These are phyloP conservation scores for Phaffomyces antillensis DNA, from an alignment of 805 yeast genomes.

Conservation along the genomic window DNA sequence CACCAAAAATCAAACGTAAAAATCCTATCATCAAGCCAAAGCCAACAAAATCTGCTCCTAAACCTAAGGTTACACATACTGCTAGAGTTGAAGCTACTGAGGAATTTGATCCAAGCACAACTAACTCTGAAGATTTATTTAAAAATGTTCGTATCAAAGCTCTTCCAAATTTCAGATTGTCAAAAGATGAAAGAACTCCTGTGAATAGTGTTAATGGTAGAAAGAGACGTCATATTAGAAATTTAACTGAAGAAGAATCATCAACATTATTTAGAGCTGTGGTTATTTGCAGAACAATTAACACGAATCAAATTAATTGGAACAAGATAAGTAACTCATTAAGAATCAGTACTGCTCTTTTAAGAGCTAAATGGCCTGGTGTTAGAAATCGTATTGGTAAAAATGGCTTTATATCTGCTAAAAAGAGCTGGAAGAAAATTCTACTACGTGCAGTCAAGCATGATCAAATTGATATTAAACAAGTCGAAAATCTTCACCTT, in stretches of 20 bases:
- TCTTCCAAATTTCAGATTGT: conserved; percentile 1
- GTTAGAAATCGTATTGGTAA: conserved; percentile 55
- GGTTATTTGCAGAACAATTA: conserved; percentile 58
- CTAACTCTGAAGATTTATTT: conserved; percentile 4
- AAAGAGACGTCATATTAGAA: conserved; percentile 15
- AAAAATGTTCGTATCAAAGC: conserved; percentile 5
- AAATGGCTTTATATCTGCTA: conserved; percentile 46
- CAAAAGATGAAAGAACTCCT: background rate
- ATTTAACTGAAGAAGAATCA: conserved; percentile 15
- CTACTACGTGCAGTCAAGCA: conserved; percentile 52
- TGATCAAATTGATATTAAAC: conserved; percentile 42
- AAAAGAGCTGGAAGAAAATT: conserved; percentile 58
- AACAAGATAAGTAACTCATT: conserved; percentile 46
- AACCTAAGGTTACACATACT: conserved; percentile 2
- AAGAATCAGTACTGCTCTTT: conserved; percentile 33
- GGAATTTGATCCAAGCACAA: conserved; percentile 2
- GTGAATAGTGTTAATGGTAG: background rate
- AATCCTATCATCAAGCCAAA: background rate
- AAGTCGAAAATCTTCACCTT: conserved; percentile 45
- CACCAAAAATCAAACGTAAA: conserved; percentile 1
- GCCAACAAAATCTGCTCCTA: background rate
- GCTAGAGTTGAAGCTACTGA: conserved; percentile 3
- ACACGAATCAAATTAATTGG: conserved; percentile 58
- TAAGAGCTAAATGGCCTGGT: conserved; percentile 65
- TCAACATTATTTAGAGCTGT: conserved; percentile 48